Evolutionary conservation across 257 asterid genomes (phyloP).

Genomic region (Fraxinus excelsior): DNA sequence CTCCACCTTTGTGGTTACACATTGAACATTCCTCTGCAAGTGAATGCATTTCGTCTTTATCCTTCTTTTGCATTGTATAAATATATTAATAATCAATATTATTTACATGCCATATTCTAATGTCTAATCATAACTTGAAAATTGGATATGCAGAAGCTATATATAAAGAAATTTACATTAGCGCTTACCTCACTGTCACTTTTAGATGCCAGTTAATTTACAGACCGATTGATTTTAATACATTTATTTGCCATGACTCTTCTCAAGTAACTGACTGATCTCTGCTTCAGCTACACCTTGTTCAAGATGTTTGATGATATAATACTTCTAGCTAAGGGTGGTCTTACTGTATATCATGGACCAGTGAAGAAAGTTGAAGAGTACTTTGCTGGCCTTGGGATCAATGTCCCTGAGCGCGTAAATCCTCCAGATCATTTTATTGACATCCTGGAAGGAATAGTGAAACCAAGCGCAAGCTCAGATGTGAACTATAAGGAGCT

Average conservation of each 20-base stretch:
- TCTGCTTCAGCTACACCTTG: slow-evolving; percentile 78
- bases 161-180: neutral
- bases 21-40: neutral
- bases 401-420: slow-evolving; percentile 84
- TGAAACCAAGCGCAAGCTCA: slow-evolving; percentile 54
- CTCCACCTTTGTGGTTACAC: neutral
- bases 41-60: slow-evolving; percentile 2
- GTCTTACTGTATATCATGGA: slow-evolving; percentile 92
- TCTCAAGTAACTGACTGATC: slow-evolving; percentile 22
- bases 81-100: neutral
- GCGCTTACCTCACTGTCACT: neutral
- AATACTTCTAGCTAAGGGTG: slow-evolving; percentile 97
- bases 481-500: slow-evolving; percentile 78
- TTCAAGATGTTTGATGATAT: slow-evolving; percentile 97
- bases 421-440: slow-evolving; percentile 97
- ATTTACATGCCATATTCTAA: neutral
- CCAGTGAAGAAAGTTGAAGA: slow-evolving; percentile 96
- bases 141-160: neutral
- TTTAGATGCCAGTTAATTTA: neutral
- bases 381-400: slow-evolving; percentile 85
- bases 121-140: neutral
- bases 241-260: neutral
- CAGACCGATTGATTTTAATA: neutral
- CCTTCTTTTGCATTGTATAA: neutral
- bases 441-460: slow-evolving; percentile 90